phyloP scores from a whole-genome alignment of 148 eudicot species.

The Polygonum aviculare region DNA sequence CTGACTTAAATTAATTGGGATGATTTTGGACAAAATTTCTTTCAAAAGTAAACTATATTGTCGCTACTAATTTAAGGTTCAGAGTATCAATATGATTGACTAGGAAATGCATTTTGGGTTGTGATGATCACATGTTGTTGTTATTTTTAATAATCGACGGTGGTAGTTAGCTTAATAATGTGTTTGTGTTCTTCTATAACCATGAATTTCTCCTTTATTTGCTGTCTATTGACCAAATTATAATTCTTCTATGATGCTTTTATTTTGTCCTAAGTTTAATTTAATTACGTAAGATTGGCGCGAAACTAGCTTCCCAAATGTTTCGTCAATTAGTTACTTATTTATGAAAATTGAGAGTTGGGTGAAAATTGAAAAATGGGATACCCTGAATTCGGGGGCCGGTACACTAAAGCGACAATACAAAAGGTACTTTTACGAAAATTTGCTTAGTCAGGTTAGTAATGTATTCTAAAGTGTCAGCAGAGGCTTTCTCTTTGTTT shows the following conservation, averaged over 20 bases:
- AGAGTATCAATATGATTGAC: background rate
- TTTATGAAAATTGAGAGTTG: background rate
- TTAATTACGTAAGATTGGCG: background rate
- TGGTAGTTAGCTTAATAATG: constrained; percentile 1
- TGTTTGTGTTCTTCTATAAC: background rate
- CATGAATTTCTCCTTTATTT: background rate
- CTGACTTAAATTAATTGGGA: too few species aligned
- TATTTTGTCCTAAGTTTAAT: background rate
- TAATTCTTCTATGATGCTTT: background rate
- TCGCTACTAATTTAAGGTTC: background rate
- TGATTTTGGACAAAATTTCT: too few species aligned
- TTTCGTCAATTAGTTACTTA: background rate
- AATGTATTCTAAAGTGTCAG: background rate
- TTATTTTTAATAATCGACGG: background rate
- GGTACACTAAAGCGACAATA: background rate
- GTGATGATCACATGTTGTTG: background rate
- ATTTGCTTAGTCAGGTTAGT: background rate
- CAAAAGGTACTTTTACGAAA: background rate
- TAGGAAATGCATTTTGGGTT: background rate
- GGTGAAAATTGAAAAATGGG: background rate
- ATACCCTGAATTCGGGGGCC: background rate
- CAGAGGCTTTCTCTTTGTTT: background rate
- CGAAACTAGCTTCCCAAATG: background rate
- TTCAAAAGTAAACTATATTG: too few species aligned
- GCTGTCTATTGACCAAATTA: background rate